Percentiles rank a stretch among this genome's conserved stretches.
Conservation (phyloP, 768 basidiomycete species). For the Plicaturopsis crispa region DNA sequence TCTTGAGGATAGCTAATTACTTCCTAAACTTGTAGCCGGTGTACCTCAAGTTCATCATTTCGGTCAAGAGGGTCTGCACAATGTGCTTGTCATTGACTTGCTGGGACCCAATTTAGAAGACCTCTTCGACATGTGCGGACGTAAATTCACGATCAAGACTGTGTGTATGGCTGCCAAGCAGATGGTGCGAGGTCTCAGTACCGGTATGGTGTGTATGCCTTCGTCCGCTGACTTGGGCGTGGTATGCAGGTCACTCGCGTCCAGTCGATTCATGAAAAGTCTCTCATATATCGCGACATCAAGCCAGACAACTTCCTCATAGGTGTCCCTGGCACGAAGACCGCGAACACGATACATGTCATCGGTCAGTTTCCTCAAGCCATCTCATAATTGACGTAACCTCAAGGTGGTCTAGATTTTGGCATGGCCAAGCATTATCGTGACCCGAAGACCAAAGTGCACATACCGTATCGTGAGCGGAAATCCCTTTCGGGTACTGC, state of each 20-base stretch:
- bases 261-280: constrained; percentile 97
- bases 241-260: constrained; percentile 78
- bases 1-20: neutral
- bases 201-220: too few relatives aligned
- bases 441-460: constrained; percentile 94
- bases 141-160: constrained; percentile 96
- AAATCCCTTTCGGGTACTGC: constrained; percentile 96
- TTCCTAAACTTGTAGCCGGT: constrained; percentile 49
- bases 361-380: constrained; percentile 46
- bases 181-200: constrained; percentile 73
- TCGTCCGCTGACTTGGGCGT: neutral
- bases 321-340: constrained; percentile 88
- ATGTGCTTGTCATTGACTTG: constrained; percentile 89
- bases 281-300: constrained; percentile 97
- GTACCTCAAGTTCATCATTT: constrained; percentile 99
- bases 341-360: constrained; percentile 79
- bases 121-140: constrained; percentile 97
- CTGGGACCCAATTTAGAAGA: constrained; percentile 98
- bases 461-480: constrained; percentile 98
- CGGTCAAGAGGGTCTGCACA: constrained; percentile 97
- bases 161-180: constrained; percentile 99
- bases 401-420: constrained; percentile 54
- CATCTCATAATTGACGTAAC: neutral
- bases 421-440: constrained; percentile 99
- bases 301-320: constrained; percentile 99